phyloP scores from a whole-genome alignment of 208 protist genomes.

The Trypanosoma rangeli region DNA sequence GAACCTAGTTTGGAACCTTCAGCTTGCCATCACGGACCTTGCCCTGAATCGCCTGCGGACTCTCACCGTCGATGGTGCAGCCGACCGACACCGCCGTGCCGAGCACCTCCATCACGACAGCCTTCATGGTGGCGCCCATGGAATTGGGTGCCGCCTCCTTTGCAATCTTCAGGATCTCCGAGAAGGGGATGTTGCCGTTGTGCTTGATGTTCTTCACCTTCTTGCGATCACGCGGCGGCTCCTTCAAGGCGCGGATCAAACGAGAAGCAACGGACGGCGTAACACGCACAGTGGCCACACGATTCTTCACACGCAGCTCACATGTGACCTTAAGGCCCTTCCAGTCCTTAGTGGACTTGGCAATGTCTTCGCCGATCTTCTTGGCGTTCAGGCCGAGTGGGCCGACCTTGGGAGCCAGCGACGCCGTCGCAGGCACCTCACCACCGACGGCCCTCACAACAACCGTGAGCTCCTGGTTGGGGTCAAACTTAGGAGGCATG shows the following conservation, averaged over 20 bases:
- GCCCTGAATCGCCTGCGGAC: slow-evolving; percentile 92
- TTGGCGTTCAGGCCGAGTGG: slow-evolving; percentile 99
- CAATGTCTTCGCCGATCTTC: slow-evolving; percentile 99
- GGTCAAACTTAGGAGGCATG: slow-evolving; percentile 99
- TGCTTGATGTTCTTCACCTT: slow-evolving; percentile 99
- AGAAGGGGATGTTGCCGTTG: slow-evolving; percentile 97
- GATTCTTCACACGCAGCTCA: slow-evolving; percentile 99
- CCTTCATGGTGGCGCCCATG: slow-evolving; percentile 93
- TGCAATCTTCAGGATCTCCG: slow-evolving; percentile 98
- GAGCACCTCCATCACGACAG: slow-evolving; percentile 99
- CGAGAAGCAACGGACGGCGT: slow-evolving; percentile 97
- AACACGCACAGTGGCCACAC: slow-evolving; percentile 96
- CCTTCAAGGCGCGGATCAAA: slow-evolving; percentile 98
- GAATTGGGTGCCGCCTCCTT: slow-evolving; percentile 94
- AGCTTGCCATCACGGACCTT: slow-evolving; percentile 94
- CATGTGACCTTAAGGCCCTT: slow-evolving; percentile 99
- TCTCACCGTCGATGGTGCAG: slow-evolving; percentile 97
- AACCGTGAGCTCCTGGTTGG: slow-evolving; percentile 95
- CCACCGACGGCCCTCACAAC: slow-evolving; percentile 98
- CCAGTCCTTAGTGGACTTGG: slow-evolving; percentile 98
- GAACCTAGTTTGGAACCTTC: slow-evolving; percentile 75
- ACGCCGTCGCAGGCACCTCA: slow-evolving; percentile 96
- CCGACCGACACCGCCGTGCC: slow-evolving; percentile 98
- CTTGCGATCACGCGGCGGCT: slow-evolving; percentile 99
- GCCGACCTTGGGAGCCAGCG: slow-evolving; percentile 99